These are phyloP conservation scores for Echium plantagineum DNA, from an alignment of 257 asterid genomes.

Conservation along the genomic window DNA sequence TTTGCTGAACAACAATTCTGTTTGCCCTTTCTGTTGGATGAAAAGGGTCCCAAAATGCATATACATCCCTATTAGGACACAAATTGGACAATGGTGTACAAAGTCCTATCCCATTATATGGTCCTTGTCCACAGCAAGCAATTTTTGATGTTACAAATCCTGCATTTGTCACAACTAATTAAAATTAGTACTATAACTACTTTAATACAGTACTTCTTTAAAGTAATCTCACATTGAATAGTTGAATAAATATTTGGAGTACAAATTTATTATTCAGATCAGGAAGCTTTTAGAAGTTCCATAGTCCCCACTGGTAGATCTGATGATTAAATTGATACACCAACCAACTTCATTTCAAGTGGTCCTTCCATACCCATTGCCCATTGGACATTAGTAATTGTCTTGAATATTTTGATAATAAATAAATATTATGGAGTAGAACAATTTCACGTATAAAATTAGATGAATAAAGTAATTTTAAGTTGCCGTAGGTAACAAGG, in stretches of 20 bases:
- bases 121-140: slow-evolving; percentile 98
- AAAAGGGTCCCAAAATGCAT: slow-evolving; percentile 80
- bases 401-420: too few relatives aligned
- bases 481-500: too few relatives aligned
- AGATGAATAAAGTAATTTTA: too few relatives aligned
- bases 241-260: neutral
- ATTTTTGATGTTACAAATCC: slow-evolving; percentile 59
- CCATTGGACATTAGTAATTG: too few relatives aligned
- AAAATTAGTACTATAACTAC: neutral
- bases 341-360: neutral
- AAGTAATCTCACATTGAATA: too few relatives aligned
- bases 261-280: neutral
- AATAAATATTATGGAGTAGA: too few relatives aligned
- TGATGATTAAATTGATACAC: neutral
- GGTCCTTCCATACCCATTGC: neutral
- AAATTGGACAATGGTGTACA: slow-evolving; percentile 63
- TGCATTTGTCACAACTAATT: slow-evolving; percentile 12
- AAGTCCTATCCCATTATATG: slow-evolving; percentile 74
- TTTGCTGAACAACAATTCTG: slow-evolving; percentile 51
- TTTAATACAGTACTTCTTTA: too few relatives aligned
- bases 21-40: slow-evolving; percentile 86
- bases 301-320: neutral
- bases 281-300: neutral
- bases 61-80: slow-evolving; percentile 49
- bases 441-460: too few relatives aligned